These are phyloP conservation scores for Chrysoporthe austroafricana DNA, from an alignment of 2,329 filamentous ascomycete genomes.

Conservation along the genomic window DNA sequence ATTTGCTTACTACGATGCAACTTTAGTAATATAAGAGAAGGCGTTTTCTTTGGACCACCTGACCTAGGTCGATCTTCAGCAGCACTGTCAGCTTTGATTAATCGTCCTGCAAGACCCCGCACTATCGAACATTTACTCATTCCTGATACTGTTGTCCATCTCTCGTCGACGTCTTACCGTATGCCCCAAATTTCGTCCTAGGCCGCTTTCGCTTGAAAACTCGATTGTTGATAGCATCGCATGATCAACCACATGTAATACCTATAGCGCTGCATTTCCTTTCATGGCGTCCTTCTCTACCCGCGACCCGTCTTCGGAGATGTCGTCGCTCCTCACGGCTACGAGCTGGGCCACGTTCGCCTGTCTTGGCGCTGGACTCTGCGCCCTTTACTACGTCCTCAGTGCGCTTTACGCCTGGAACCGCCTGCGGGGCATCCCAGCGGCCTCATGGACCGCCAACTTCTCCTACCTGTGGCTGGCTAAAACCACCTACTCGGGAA, in stretches of 20 bases:
- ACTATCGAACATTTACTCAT: too few species aligned
- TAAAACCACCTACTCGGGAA: conserved; percentile 31
- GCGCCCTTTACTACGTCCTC: not conserved
- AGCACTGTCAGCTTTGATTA: too few species aligned
- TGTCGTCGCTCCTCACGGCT: not conserved
- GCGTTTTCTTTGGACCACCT: too few species aligned
- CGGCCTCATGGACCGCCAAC: conserved; percentile 33
- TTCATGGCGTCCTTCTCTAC: not conserved
- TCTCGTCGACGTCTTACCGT: not conserved
- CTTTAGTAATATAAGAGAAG: too few species aligned
- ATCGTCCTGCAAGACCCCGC: too few species aligned
- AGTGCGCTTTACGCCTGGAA: not conserved
- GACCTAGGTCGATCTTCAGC: too few species aligned
- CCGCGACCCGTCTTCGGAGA: not conserved
- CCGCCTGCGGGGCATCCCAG: conserved; percentile 34
- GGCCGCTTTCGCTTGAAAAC: not conserved
- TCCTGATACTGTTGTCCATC: not conserved
- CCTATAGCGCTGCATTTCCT: not conserved
- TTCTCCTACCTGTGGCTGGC: conserved; percentile 41
- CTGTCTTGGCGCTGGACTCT: not conserved
- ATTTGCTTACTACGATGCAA: too few species aligned
- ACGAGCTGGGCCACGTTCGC: not conserved
- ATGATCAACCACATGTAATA: not conserved
- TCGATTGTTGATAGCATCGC: not conserved
- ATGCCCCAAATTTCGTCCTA: not conserved